A percentile compares a stretch with the other conserved stretches of the same genome.
Evolutionary conservation across 108 stramenopile species (phyloP).

Genomic region (Bacterosira constricta): DNA sequence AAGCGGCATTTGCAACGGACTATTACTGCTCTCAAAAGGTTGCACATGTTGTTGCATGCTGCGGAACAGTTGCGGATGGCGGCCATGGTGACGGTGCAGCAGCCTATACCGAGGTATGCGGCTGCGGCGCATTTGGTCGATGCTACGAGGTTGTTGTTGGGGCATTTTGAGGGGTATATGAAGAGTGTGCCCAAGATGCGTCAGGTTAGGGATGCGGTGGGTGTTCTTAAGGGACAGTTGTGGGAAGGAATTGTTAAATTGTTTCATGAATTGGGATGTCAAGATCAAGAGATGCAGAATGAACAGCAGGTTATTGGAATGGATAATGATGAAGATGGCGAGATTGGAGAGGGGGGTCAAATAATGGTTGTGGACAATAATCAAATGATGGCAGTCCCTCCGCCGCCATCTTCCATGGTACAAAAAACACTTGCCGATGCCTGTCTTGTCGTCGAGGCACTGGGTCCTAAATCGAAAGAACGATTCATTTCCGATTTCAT

Average conservation of each 20-base stretch:
- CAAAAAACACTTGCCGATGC: conserved; percentile 78
- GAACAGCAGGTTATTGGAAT: conserved; percentile 13
- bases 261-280: conserved; percentile 71
- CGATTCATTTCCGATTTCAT: conserved; percentile 84
- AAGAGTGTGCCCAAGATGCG: conserved; percentile 67
- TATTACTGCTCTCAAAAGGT: conserved; percentile 94
- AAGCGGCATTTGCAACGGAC: conserved; percentile 96
- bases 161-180: conserved; percentile 83
- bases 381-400: not conserved
- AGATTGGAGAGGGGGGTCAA: conserved; percentile 32
- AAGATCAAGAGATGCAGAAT: conserved; percentile 12
- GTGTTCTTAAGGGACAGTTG: conserved; percentile 59
- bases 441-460: conserved; percentile 94
- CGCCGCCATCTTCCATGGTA: conserved; percentile 52
- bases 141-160: conserved; percentile 86
- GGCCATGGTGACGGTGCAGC: conserved; percentile 34
- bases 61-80: conserved; percentile 89
- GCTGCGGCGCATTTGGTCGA: conserved; percentile 92
- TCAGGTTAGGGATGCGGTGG: conserved; percentile 63
- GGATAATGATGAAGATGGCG: conserved; percentile 20
- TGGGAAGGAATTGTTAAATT: conserved; percentile 63
- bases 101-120: conserved; percentile 77
- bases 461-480: conserved; percentile 75
- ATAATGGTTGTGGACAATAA: conserved; percentile 7
- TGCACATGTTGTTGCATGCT: conserved; percentile 98